Evolutionary conservation across 129 eudicot genomes (phyloP), one percentile per base, ranked within the genome.

Genomic region (Helianthus tuberosus): DNA sequence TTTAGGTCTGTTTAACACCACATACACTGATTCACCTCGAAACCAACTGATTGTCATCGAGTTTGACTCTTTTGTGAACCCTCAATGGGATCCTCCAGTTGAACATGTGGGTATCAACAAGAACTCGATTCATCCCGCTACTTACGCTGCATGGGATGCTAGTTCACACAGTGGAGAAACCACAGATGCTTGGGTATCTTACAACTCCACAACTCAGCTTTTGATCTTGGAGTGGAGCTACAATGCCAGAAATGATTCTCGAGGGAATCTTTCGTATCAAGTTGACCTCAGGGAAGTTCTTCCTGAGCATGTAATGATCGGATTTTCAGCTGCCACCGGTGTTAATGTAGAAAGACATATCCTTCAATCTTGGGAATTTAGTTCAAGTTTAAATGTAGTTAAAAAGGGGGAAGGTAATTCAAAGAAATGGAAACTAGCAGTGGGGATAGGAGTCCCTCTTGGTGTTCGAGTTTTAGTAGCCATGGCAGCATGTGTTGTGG

Each of bases 321-420:
- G 91, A 60, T 83, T 86, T 61, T 80, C 88, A 17, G 86, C 88
- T 59, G 80, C 91, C n/a, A 86, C 91, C 0, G 86, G 88, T 43
- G 14, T 5, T 3, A 17, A 17, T 64, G 69, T 46, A 20, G 87
- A 80, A 53, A 52, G 63, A 29, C 76, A 83, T 38, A 74, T 29
- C 17, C 84, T 83, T 68, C 69, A 41, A 58, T 70, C 71, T 5
- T 83, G 91, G 88, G 71, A 73, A 67, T 86, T 84, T 80, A 72
- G 63, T 66, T 81, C 85, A 1, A 81, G 35, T 52, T 73, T 84
- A n/a, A 17, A 78, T 38, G 6, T 27, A 10, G 61, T 14, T 6
- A 32, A 44, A 48, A 58, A 64, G 32, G 27, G 20, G 3, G 75
- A 46, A 52, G 60, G 63, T 20, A 51, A 67, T 9, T 65, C 85